Evolutionary conservation across 2,329 filamentous ascomycete species (phyloP).

Genomic region (Cladophialophora exuberans): DNA sequence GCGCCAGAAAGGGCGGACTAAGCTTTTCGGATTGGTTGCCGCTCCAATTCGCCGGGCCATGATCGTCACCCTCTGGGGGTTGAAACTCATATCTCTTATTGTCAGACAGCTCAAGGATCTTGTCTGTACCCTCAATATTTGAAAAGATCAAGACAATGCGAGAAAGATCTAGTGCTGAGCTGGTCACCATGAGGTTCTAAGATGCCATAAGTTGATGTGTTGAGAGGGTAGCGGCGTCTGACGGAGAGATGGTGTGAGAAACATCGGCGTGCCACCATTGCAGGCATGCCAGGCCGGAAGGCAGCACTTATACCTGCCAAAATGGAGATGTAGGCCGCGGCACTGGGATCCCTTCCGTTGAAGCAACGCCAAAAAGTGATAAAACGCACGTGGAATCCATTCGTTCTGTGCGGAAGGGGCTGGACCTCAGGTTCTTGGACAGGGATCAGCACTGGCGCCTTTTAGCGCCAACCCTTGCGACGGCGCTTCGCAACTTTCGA

Average conservation of each 20-base stretch:
- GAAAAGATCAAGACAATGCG: background rate
- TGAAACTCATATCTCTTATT: background rate
- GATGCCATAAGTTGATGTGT: background rate
- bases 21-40: background rate
- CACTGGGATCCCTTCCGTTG: too few species aligned
- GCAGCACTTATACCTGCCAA: too few species aligned
- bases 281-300: too few species aligned
- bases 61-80: background rate
- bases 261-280: too few species aligned
- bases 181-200: background rate
- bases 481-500: too few species aligned
- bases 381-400: too few species aligned
- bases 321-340: too few species aligned
- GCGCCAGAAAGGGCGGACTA: background rate
- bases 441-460: too few species aligned
- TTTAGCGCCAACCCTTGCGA: too few species aligned
- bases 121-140: background rate
- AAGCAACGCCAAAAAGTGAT: too few species aligned
- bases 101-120: background rate
- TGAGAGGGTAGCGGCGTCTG: background rate
- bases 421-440: too few species aligned
- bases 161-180: background rate
- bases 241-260: background rate
- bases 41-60: background rate
- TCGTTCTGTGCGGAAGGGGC: too few species aligned